phyloP scores from a whole-genome alignment of 768 basidiomycete species.

The Lactarius pseudohatsudake region DNA sequence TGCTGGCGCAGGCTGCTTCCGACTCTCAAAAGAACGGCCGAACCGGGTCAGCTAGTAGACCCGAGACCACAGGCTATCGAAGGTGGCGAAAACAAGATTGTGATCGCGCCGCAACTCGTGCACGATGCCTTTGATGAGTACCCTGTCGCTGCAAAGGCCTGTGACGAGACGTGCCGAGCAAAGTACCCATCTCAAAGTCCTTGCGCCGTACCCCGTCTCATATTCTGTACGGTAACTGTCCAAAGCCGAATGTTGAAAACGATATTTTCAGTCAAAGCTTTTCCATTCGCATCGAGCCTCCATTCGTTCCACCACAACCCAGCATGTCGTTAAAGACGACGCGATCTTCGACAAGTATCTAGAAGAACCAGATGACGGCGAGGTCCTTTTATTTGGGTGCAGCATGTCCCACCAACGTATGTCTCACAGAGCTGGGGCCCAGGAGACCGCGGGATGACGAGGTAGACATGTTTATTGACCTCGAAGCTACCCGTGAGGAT shows the following conservation, averaged over 20 bases:
- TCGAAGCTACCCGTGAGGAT: conserved; percentile 88
- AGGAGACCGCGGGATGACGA: conserved; percentile 59
- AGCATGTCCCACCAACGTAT: not conserved
- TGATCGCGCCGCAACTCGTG: conserved; percentile 87
- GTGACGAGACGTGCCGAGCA: conserved; percentile 85
- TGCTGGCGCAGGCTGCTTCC: conserved; percentile 73
- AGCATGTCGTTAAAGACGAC: conserved; percentile 86
- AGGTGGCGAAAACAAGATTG: conserved; percentile 83
- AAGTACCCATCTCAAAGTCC: conserved; percentile 46
- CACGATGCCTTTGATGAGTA: conserved; percentile 98
- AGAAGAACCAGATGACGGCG: conserved; percentile 95
- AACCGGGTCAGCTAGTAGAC: conserved; percentile 81
- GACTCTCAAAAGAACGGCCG: conserved; percentile 79
- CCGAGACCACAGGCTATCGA: conserved; percentile 84
- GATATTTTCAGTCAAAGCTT: conserved; percentile 94
- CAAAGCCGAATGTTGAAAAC: conserved; percentile 93
- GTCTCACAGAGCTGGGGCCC: conserved; percentile 68
- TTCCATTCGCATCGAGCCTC: conserved; percentile 95
- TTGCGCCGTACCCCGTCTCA: conserved; percentile 7
- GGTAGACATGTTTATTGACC: conserved; percentile 77
- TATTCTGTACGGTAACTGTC: conserved; percentile 54
- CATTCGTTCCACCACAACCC: conserved; percentile 80
- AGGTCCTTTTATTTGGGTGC: conserved; percentile 29
- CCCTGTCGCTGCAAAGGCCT: conserved; percentile 90
- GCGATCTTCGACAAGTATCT: conserved; percentile 94